Conservation (phyloP, 108 stramenopile species). For the Skeletonema potamos region DNA sequence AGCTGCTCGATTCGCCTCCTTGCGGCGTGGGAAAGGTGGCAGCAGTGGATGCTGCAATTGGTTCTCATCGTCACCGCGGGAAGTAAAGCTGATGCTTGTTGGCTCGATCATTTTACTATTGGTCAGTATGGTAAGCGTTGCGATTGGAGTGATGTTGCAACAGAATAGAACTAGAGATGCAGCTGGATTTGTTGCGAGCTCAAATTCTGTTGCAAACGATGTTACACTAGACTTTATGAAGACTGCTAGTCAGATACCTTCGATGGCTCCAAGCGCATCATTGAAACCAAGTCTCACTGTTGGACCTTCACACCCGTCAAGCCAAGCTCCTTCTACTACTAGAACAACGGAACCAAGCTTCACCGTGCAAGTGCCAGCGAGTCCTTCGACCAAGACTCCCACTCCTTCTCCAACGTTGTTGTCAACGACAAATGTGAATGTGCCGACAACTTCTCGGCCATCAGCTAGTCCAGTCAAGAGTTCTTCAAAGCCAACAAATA, state of each 20-base stretch:
- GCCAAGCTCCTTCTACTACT: not conserved
- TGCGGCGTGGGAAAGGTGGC: not conserved
- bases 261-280: not conserved
- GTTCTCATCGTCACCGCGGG: slow-evolving; percentile 21
- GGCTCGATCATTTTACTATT: slow-evolving; percentile 10
- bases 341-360: not conserved
- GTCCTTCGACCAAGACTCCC: not conserved
- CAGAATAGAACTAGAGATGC: not conserved
- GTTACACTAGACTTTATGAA: not conserved
- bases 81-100: slow-evolving; percentile 9
- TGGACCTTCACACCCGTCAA: not conserved
- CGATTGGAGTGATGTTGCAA: slow-evolving; percentile 11
- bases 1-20: not conserved
- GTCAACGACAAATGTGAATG: too few species aligned
- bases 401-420: not conserved
- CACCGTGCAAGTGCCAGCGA: not conserved
- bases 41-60: slow-evolving; percentile 6
- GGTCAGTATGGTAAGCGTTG: slow-evolving; percentile 2
- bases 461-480: not conserved
- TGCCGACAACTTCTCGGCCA: not conserved
- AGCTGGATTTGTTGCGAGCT: slow-evolving; percentile 1
- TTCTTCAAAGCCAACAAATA: not conserved
- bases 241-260: not conserved
- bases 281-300: not conserved
- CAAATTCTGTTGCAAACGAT: not conserved